Percentiles rank a stretch among this genome's conserved stretches.
Conservation (phyloP, 2,329 filamentous ascomycete species). For the Neonectria faginata region DNA sequence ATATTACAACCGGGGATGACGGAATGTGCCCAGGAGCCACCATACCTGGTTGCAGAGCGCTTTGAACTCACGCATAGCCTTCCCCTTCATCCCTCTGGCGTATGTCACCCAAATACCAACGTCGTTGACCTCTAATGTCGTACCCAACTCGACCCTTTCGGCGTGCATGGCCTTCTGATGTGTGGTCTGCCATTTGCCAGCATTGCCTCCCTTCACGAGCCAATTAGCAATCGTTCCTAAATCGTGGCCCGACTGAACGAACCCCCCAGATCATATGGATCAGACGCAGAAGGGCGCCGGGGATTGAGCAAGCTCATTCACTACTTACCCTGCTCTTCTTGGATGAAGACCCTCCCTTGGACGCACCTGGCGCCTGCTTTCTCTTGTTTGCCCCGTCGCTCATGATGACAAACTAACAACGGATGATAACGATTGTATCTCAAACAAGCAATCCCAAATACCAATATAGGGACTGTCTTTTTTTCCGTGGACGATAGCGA, state of each 20-base stretch:
- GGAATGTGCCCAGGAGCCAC: slow-evolving; percentile 4
- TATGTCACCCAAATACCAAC: slow-evolving; percentile 84
- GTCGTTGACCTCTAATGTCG: slow-evolving; percentile 73
- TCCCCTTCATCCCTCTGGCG: slow-evolving; percentile 76
- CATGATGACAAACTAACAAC: slow-evolving; percentile 40
- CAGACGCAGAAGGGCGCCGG: not conserved
- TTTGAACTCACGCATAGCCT: slow-evolving; percentile 75
- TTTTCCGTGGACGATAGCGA: not conserved
- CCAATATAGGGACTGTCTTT: not conserved
- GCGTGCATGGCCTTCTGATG: slow-evolving; percentile 65
- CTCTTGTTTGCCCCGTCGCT: slow-evolving; percentile 50
- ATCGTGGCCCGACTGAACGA: not conserved
- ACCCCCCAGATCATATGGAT: not conserved
- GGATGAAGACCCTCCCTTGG: slow-evolving; percentile 40
- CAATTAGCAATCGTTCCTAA: slow-evolving; percentile 13
- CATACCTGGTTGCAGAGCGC: slow-evolving; percentile 74
- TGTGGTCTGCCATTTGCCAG: slow-evolving; percentile 71
- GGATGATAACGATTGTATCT: not conserved
- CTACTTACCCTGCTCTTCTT: slow-evolving; percentile 58
- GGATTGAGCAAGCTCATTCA: not conserved
- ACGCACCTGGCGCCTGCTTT: slow-evolving; percentile 48
- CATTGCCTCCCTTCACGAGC: slow-evolving; percentile 59
- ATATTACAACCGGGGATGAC: not conserved
- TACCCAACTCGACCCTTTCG: slow-evolving; percentile 56
- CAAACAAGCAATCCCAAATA: not conserved